Conservation (phyloP, 495 filamentous ascomycete species). For the Bacidia gigantensis region DNA sequence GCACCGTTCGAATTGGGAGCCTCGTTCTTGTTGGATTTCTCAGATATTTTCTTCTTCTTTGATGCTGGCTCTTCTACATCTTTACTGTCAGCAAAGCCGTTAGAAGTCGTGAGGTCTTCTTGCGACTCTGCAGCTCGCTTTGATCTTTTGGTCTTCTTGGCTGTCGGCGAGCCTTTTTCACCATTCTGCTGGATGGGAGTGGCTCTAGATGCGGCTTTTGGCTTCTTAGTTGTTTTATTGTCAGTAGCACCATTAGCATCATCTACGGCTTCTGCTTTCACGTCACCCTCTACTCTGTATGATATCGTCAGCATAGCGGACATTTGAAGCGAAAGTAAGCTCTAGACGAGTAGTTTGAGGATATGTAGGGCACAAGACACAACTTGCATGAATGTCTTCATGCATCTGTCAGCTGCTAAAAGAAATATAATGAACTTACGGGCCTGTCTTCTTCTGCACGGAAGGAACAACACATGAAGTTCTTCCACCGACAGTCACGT, state of each 20-base stretch:
- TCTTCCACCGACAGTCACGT: constrained; percentile 73
- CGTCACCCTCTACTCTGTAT: background rate
- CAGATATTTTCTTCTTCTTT: background rate
- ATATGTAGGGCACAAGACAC: too few relatives aligned
- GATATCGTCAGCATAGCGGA: too few relatives aligned
- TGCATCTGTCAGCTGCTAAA: background rate
- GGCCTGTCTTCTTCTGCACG: constrained; percentile 69
- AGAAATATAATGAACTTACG: constrained; percentile 3
- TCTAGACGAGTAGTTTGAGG: too few relatives aligned
- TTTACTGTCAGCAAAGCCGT: background rate
- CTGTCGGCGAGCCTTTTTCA: background rate
- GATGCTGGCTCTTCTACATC: background rate
- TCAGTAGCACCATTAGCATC: background rate
- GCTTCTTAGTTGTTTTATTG: background rate
- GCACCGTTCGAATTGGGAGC: background rate
- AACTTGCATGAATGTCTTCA: too few relatives aligned
- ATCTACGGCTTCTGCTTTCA: constrained; percentile 6
- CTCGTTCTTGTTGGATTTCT: background rate
- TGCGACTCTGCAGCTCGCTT: background rate
- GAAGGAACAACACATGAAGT: constrained; percentile 78
- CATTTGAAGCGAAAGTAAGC: too few relatives aligned
- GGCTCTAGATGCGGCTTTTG: background rate
- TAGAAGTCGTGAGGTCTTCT: background rate
- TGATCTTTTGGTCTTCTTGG: constrained; percentile 1
- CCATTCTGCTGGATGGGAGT: background rate